Conservation (phyloP, 1,284 basidiomycete genomes). For the Tremellales sp. region DNA sequence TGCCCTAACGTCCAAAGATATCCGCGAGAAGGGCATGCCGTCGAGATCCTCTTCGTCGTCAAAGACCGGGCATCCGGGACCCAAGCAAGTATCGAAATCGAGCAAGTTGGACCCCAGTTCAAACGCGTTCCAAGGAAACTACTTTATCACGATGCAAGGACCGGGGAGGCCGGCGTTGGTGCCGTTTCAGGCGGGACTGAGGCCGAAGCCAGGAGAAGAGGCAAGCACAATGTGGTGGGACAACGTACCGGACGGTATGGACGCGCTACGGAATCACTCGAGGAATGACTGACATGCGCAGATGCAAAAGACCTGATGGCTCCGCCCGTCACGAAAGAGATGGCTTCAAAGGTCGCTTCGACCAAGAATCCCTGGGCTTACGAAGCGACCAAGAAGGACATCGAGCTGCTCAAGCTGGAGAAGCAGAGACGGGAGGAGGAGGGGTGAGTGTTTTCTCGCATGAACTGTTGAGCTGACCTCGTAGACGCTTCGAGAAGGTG, state of each 20-base stretch:
- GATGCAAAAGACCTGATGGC: constrained; percentile 36
- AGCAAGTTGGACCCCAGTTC: constrained; percentile 27
- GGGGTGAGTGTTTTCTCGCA: constrained; percentile 19
- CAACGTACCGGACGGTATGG: constrained; percentile 35
- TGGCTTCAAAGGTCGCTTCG: constrained; percentile 6
- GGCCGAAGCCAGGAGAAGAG: constrained; percentile 29
- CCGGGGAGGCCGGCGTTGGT: constrained; percentile 38
- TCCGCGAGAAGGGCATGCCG: constrained; percentile 19
- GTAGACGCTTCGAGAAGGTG: constrained; percentile 30
- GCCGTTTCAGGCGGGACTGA: constrained; percentile 36
- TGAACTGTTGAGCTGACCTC: background rate
- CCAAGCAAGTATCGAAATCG: constrained; percentile 30
- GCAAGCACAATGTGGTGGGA: constrained; percentile 41
- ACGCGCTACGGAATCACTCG: background rate
- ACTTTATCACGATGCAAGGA: constrained; percentile 41
- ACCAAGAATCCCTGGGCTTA: constrained; percentile 33
- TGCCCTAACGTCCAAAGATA: constrained; percentile 22
- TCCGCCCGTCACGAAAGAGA: constrained; percentile 20
- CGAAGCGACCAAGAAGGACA: constrained; percentile 31
- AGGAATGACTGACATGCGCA: constrained; percentile 3
- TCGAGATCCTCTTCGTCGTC: constrained; percentile 15
- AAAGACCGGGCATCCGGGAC: constrained; percentile 20
- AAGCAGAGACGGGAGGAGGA: constrained; percentile 32
- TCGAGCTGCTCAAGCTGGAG: constrained; percentile 31
- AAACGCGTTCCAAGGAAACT: constrained; percentile 30